Percentiles rank a stretch among this genome's conserved stretches.
phyloP scores from a whole-genome alignment of 2,329 filamentous ascomycete species.

The Ophiostoma quercus region DNA sequence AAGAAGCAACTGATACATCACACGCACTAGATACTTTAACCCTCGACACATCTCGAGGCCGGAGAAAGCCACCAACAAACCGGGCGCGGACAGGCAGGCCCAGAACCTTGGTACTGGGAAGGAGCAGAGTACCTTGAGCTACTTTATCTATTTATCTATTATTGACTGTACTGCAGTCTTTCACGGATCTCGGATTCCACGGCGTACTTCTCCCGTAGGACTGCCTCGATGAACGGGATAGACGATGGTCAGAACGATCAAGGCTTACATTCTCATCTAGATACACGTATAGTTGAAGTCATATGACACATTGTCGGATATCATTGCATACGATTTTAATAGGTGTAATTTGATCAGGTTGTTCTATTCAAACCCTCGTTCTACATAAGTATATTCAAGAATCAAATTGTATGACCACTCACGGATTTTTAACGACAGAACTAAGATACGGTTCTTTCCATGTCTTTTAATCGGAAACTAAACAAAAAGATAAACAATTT shows the following conservation, averaged over 20 bases:
- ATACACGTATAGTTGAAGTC: neutral
- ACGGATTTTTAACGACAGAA: too few species aligned
- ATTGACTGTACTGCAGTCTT: neutral
- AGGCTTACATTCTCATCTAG: neutral
- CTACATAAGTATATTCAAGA: too few species aligned
- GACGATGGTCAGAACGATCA: neutral
- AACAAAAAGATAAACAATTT: too few species aligned
- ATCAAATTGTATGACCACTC: too few species aligned
- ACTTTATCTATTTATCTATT: neutral
- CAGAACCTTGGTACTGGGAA: neutral
- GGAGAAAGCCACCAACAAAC: neutral
- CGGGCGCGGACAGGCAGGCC: neutral
- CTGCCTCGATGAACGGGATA: neutral
- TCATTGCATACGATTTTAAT: too few species aligned
- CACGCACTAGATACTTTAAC: too few species aligned
- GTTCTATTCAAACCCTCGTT: too few species aligned
- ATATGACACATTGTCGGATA: neutral
- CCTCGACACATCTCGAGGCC: neutral
- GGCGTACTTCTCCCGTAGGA: neutral
- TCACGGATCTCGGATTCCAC: neutral
- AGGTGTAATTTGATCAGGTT: too few species aligned
- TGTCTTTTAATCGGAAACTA: too few species aligned
- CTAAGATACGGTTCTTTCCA: too few species aligned
- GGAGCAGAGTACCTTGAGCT: neutral
- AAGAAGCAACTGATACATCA: too few species aligned